Evolutionary conservation across 2,329 filamentous ascomycete species (phyloP).

Genomic region (Stachybotrys elegans): DNA sequence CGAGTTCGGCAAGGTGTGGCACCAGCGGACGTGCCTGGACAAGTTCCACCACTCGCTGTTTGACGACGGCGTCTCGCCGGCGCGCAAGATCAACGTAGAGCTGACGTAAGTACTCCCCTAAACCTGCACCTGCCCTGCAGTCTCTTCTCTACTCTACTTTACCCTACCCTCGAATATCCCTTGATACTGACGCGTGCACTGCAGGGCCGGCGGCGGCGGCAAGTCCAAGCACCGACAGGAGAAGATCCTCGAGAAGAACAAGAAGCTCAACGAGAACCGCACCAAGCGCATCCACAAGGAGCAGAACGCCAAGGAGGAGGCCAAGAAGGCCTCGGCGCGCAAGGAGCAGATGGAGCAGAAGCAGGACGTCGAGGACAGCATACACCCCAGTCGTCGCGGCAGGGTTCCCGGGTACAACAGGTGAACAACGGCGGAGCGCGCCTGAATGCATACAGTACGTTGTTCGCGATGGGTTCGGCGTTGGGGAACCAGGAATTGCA

Average conservation of each 20-base stretch:
- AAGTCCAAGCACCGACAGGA: constrained; percentile 67
- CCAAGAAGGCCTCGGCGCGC: constrained; percentile 14
- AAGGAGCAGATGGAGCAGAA: constrained; percentile 19
- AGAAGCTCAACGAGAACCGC: constrained; percentile 68
- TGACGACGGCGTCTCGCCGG: constrained; percentile 44
- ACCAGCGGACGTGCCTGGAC: constrained; percentile 89
- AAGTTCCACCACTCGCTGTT: constrained; percentile 86
- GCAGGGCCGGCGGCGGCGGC: constrained; percentile 76
- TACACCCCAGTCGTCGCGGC: constrained; percentile 49
- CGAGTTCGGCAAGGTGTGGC: constrained; percentile 80
- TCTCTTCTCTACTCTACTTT: not conserved
- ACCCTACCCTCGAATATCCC: constrained; percentile 1
- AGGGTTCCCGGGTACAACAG: constrained; percentile 16
- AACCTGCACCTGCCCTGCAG: constrained; percentile 3
- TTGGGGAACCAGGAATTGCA: not conserved
- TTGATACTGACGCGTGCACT: constrained; percentile 5
- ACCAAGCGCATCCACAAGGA: constrained; percentile 42
- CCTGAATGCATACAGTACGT: not conserved
- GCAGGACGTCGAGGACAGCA: constrained; percentile 27
- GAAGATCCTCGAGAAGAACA: constrained; percentile 82
- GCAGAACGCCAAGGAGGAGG: constrained; percentile 30
- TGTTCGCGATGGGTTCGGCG: not conserved
- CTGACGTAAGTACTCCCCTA: constrained; percentile 59
- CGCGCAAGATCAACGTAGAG: constrained; percentile 86
- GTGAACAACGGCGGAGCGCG: not conserved